Base-by-base conservation (phyloP, 495 filamentous ascomycete species). In the Podospora fimiseda region DNA sequence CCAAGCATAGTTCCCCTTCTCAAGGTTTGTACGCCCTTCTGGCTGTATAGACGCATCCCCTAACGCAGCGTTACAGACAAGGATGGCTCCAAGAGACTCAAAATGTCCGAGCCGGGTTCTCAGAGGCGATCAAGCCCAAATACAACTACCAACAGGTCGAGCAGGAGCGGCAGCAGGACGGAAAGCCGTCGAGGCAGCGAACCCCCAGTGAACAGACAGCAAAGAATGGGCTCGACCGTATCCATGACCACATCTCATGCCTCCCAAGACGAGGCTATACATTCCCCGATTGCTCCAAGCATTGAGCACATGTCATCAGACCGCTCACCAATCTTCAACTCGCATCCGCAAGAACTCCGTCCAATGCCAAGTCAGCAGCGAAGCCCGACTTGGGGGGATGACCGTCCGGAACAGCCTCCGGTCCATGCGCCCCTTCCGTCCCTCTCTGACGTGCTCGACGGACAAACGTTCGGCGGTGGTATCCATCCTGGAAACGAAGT, bases 1-100 rank as follows among this genome's bases (percentile, higher is more conserved):
- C 77, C 20, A 85, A 84, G 66, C 79, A 86, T 49, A 68, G 70
- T 16, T 70, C 68, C 21, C 72, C 69, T 43, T 63, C 68, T 18
- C 73, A 77, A 75, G 73, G 73, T 76, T 36, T 37, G 63, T 33
- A 11, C 27, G 6, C 27, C 27, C 27, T 6, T 6, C 5, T 59
- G 16, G 14, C 3, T 48, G 3, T 19, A 19, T 21, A 19, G 46
- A 6, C 37, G 13, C 9, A 7, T 24, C 44, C 53, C 38, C 57
- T 46, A 44, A n/a, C 24, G 9, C 33, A 18, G 15, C 20, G 44
- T 49, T 57, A 43, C 47, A 75, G 72, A 74, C 48, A 74, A 71
- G 55, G 74, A 77, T 27, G 56, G 58, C 7, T 67, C 68, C 6
- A 77, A 77, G 48, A 60, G 74, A 33, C 33, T 72, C 2, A 76